A percentile compares a stretch with the other conserved stretches of the same genome.
phyloP scores from a whole-genome alignment of 116 monocot genomes.

The Iris pallida region DNA sequence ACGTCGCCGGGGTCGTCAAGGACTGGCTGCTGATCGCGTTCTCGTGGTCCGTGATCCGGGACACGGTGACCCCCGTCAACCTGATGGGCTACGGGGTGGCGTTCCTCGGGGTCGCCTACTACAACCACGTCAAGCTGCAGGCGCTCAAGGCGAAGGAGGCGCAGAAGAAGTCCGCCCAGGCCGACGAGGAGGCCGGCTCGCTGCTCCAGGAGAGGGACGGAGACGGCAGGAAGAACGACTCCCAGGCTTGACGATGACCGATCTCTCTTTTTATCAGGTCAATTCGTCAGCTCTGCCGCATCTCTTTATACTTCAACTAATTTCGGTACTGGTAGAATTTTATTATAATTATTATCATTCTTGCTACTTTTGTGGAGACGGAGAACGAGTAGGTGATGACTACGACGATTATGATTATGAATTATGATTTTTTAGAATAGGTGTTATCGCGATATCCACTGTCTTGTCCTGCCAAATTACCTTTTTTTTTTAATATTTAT shows the following conservation, averaged over 20 bases:
- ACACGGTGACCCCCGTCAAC: slow-evolving; percentile 39
- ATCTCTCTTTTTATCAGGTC: too few relatives aligned
- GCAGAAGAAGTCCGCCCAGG: slow-evolving; percentile 11
- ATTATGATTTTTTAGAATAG: too few relatives aligned
- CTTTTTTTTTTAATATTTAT: too few relatives aligned
- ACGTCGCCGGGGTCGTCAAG: slow-evolving; percentile 53
- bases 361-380: too few relatives aligned
- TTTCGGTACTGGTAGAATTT: too few relatives aligned
- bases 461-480: too few relatives aligned
- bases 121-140: slow-evolving; percentile 17
- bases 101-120: slow-evolving; percentile 28
- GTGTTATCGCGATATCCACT: too few relatives aligned
- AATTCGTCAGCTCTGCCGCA: too few relatives aligned
- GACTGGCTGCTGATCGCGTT: slow-evolving; percentile 47
- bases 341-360: too few relatives aligned
- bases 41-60: slow-evolving; percentile 51
- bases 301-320: too few relatives aligned
- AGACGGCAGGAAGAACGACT: slow-evolving; percentile 6
- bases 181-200: slow-evolving; percentile 13
- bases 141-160: slow-evolving; percentile 20
- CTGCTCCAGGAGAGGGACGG: slow-evolving; percentile 10
- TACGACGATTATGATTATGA: too few relatives aligned
- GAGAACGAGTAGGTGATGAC: too few relatives aligned
- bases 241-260: neutral
- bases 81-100: slow-evolving; percentile 40